Evolutionary conservation across 2,329 filamentous ascomycete species (phyloP).

Genomic region (Trichoderma lentiforme): DNA sequence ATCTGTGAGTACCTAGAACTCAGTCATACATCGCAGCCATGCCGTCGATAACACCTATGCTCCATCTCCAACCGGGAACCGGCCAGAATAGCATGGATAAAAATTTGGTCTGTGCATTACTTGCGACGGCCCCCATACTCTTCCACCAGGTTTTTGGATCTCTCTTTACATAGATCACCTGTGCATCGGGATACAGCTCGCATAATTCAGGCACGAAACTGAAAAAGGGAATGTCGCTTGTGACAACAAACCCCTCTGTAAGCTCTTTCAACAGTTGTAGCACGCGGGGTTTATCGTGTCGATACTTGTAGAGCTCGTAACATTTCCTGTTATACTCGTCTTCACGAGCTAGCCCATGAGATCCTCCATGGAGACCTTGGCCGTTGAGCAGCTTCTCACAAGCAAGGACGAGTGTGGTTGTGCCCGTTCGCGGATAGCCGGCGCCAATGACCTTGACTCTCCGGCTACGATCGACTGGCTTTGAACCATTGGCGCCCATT

Average conservation of each 20-base stretch:
- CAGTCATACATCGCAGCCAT: background rate
- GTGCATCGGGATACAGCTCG: constrained; percentile 46
- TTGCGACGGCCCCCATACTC: constrained; percentile 25
- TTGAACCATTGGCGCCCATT: background rate
- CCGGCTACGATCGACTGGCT: background rate
- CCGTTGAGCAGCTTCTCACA: constrained; percentile 45
- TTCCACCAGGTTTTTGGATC: constrained; percentile 36
- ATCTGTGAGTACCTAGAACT: background rate
- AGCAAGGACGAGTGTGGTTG: constrained; percentile 45
- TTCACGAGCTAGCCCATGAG: constrained; percentile 33
- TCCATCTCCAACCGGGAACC: background rate
- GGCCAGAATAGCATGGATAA: background rate
- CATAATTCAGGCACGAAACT: constrained; percentile 44
- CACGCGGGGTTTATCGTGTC: constrained; percentile 20
- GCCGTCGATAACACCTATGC: background rate
- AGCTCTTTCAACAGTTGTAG: constrained; percentile 32
- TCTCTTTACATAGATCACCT: constrained; percentile 40
- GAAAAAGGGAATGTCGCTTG: constrained; percentile 42
- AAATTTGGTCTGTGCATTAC: background rate
- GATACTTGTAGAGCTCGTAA: background rate
- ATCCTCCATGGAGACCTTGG: constrained; percentile 49
- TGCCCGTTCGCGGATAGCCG: constrained; percentile 35
- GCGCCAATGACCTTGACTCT: constrained; percentile 39
- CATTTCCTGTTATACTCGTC: constrained; percentile 27
- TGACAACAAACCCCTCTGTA: constrained; percentile 43